Evolutionary conservation across 257 asterid species (phyloP), one percentile per base, ranked within the genome.

Genomic region (Avicennia marina): DNA sequence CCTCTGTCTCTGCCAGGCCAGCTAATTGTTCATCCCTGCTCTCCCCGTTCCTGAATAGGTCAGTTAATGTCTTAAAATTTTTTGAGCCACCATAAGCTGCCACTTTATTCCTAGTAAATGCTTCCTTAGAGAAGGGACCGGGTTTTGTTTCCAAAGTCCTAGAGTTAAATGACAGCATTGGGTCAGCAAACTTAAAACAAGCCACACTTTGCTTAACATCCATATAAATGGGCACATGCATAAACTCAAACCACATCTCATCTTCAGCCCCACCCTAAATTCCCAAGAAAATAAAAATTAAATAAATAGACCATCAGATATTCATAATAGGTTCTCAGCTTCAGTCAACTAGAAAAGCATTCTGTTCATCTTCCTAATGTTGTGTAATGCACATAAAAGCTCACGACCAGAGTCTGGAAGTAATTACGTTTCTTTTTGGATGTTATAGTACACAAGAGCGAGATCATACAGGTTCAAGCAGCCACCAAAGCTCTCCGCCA

Each of bases 61-160:
- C 64, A 50, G 64, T 45, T 53, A 75, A 51, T 9, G 27, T 31
- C 63, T 24, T 32, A 24, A 42, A 5, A 38, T 39, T 51, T 49
- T 39, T 21, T 41, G 63, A 27, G 45, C 43, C 53, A 29, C 53
- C 27, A 42, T 11, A 19, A 8, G 69, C 66, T 36, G 67, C 75
- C 62, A 64, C 56, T 64, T 53, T 56, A 39, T 67, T 70, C 47
- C 49, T 71, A 24, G 52, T 49, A 31, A 32, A 58, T 18, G 60
- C 26, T 46, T 56, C 53, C 60, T 52, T 70, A 6, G 76, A 74
- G 46, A 68, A 43, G 22, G 40, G 44, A 49, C 66, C 71, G 53
- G 62, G 44, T 33, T 68, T 54, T 52, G 53, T 34, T 44, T 50
- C 46, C 43, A 66, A 58, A 51, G 59, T 60, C 75, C 87, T 79